Evolutionary conservation across 2,329 filamentous ascomycete species (phyloP), one percentile per base, ranked within the genome.

Genomic region (Fusarium mexicanum): DNA sequence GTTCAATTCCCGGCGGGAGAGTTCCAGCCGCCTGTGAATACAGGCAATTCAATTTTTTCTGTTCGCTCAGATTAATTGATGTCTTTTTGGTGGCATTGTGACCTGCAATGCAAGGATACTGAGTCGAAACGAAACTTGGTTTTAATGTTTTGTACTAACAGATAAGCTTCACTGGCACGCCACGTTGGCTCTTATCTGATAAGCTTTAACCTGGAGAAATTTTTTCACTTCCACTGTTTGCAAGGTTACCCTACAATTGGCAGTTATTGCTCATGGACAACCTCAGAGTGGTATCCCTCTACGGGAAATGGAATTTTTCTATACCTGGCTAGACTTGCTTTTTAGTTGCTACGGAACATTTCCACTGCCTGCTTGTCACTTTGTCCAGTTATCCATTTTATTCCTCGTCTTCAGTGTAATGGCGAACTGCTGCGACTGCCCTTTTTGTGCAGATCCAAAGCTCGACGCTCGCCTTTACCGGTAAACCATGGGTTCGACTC

Each of bases 1-100:
- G 62, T 68, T 68, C 65, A 67, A 68, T 68, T 68, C 65, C 65
- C 63, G 65, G 65, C 63, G 65, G 65, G 65, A 68, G 65, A 68
- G 65, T 62, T 68, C 66, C 54, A 68, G 64, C 64, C 66, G n/a
- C 29, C 64, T 68, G 66, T 65, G 1, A 7, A 24, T 29, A 55
- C 12, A 35, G 40, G 31, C 33, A 61, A 0, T 13, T 0, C 1
- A 22, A 2, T 50, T 62, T 68, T 68, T 50, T 6, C 1, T 0
- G 4, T 17, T 20, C 14, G 0, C 11, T 1, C 0, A 8, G 4
- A 9, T 17, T 3, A 13, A n/a, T 7, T 13, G 0, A n/a, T 31
- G 0, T 6, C 2, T 55, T n/a, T 41, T 41, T 55, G 8, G 20
- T 13, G 1, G 20, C 3, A 8, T 41, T 29, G 8, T 7, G 2